Base-by-base conservation (phyloP, 805 yeast genomes). In the Nakazawaea laoshanensis region DNA sequence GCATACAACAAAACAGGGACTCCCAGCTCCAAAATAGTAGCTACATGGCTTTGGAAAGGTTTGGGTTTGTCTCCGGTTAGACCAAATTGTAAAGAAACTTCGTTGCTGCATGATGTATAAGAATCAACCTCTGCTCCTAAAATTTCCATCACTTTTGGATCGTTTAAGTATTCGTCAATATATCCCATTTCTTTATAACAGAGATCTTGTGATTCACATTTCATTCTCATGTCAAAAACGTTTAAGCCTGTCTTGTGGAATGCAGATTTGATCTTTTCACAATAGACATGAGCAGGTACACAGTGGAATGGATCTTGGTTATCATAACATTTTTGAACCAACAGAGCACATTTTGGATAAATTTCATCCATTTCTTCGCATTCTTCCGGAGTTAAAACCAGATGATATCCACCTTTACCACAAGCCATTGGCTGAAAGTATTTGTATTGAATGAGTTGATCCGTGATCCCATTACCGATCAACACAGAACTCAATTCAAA, bases 351-450 rank as follows among this genome's bases (percentile, higher is more conserved):
- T 52, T 89, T 74, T 29, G 85, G 85, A 48, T 81, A 70, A 32
- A 79, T 56, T 31, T 63, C 64, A 35, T 69, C 66, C 81, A 88
- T 77, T 23, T 61, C 57, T 30, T 72, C 68, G 62, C 98, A 89
- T 47, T 81, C 79, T 40, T 80, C 86, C 36, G 85, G 89, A 23
- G 72, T 60, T 42, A 87, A 62, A 4, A 86, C 83, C 11, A 88
- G 65, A 24, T 81, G 80, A 53, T 50, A 62, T 24, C 95, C 96
- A 45, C 95, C 95, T 49, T 75, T 67, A 43, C 95, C 95, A 61
- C 96, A 87, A 10, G 95, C 95, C 96, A 86, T 87, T 55, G 94
- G 94, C 52, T 79, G 76, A 55, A 80, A 84, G 57, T 73, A 71
- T 41, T 73, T 74, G 56, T 78, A 78, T 61, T 85, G 95, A 40